These are phyloP conservation scores for Syzygium aromaticum DNA, from an alignment of 345 rosid species.

Conservation along the genomic window DNA sequence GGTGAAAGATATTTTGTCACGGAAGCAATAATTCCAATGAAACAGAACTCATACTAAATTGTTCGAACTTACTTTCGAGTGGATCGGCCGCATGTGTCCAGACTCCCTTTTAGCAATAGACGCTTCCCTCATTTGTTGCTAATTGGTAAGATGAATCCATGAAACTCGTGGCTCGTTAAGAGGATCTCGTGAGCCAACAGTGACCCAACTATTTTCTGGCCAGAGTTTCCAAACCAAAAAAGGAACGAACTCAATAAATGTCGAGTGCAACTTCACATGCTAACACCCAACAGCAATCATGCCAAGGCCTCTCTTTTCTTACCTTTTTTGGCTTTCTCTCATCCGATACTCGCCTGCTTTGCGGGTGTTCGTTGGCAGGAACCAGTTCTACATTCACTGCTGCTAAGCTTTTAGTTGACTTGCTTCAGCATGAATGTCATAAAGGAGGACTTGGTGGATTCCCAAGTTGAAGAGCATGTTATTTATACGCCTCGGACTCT, in stretches of 20 bases:
- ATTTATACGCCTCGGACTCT: neutral
- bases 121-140: neutral
- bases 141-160: neutral
- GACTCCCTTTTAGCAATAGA: neutral
- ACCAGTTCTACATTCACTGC: conserved; percentile 17
- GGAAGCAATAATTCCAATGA: too few relatives aligned
- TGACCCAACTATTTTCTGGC: conserved; percentile 6
- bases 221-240: conserved; percentile 5
- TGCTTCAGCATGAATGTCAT: conserved; percentile 29
- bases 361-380: conserved; percentile 18
- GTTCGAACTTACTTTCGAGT: neutral
- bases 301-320: neutral
- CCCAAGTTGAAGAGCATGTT: neutral
- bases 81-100: neutral
- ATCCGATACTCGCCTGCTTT: conserved; percentile 6
- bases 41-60: neutral
- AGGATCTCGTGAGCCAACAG: conserved; percentile 33
- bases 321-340: neutral
- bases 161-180: conserved; percentile 9
- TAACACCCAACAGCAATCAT: neutral
- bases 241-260: conserved; percentile 18
- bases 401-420: conserved; percentile 25
- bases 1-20: too few relatives aligned
- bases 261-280: neutral
- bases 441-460: neutral